Evolutionary conservation across 768 basidiomycete genomes (phyloP).

Genomic region (Suillus brevipes): DNA sequence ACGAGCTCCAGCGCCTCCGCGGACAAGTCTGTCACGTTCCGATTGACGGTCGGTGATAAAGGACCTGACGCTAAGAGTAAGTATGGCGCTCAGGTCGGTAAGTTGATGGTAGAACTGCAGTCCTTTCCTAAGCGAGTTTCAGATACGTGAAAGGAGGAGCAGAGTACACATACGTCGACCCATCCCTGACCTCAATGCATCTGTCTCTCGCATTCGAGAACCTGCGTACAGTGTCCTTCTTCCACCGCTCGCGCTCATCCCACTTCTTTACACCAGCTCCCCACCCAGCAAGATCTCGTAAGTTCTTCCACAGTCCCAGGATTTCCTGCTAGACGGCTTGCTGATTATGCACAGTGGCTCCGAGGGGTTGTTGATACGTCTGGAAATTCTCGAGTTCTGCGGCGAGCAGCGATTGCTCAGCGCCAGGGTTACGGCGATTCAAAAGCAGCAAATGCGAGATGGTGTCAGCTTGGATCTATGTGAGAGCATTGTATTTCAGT

Average conservation of each 20-base stretch:
- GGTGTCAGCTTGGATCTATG: conserved; percentile 90
- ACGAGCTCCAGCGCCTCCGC: conserved; percentile 62
- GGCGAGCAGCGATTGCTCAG: conserved; percentile 87
- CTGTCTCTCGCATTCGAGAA: conserved; percentile 78
- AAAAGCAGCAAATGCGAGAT: conserved; percentile 92
- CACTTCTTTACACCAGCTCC: conserved; percentile 75
- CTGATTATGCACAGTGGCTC: conserved; percentile 77
- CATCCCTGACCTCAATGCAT: conserved; percentile 86
- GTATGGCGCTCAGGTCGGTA: conserved; percentile 54
- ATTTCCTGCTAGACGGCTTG: no score
- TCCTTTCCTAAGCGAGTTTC: conserved; percentile 62
- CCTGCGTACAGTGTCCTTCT: conserved; percentile 70
- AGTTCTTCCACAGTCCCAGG: no score
- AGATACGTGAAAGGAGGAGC: conserved; percentile 10
- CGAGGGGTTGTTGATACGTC: conserved; percentile 83
- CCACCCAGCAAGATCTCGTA: conserved; percentile 67
- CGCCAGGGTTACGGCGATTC: conserved; percentile 80
- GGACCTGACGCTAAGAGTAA: conserved; percentile 56
- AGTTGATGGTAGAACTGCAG: conserved; percentile 87
- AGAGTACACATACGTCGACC: conserved; percentile 62
- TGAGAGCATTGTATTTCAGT: background rate
- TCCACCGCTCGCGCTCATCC: conserved; percentile 78
- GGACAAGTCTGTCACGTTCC: conserved; percentile 67
- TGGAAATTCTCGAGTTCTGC: conserved; percentile 94
- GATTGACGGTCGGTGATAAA: conserved; percentile 64